phyloP scores from a whole-genome alignment of 2,329 filamentous ascomycete genomes.

The Monosporascus sp. region DNA sequence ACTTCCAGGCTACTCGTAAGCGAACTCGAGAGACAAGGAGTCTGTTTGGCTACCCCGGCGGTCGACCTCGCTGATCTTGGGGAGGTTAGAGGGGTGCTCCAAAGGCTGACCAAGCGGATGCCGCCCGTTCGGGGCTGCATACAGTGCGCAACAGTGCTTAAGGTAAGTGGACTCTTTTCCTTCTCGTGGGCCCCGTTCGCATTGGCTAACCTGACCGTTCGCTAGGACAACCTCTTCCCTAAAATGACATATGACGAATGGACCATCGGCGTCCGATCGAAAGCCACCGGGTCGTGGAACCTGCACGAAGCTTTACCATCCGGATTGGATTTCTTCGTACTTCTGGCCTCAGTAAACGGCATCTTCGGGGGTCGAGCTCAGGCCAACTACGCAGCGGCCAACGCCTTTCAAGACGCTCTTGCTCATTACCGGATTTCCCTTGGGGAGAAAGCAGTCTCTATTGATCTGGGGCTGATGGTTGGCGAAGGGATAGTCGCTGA shows the following conservation, averaged over 20 bases:
- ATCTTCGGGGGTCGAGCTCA: too few relatives aligned
- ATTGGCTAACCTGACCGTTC: background rate
- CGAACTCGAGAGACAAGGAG: background rate
- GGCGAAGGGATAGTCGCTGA: background rate
- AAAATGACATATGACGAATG: constrained; percentile 6
- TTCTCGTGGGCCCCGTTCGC: too few relatives aligned
- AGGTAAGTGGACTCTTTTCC: background rate
- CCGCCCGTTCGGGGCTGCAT: too few relatives aligned
- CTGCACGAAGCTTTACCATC: constrained; percentile 12
- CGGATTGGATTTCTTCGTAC: constrained; percentile 24
- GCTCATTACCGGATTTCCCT: background rate
- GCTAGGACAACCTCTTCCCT: constrained; percentile 3
- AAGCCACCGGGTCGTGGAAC: constrained; percentile 8
- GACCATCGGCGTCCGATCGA: background rate
- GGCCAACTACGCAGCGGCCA: background rate
- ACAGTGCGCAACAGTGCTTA: constrained; percentile 2
- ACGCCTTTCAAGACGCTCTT: background rate
- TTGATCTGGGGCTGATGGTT: background rate
- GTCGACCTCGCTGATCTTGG: too few relatives aligned
- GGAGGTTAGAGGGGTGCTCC: too few relatives aligned
- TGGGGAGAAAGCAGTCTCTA: background rate
- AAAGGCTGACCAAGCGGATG: too few relatives aligned
- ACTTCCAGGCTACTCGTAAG: too few relatives aligned
- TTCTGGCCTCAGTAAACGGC: background rate
- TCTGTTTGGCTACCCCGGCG: too few relatives aligned